phyloP scores from a whole-genome alignment of 768 basidiomycete genomes.

The Termitomyces heimii region DNA sequence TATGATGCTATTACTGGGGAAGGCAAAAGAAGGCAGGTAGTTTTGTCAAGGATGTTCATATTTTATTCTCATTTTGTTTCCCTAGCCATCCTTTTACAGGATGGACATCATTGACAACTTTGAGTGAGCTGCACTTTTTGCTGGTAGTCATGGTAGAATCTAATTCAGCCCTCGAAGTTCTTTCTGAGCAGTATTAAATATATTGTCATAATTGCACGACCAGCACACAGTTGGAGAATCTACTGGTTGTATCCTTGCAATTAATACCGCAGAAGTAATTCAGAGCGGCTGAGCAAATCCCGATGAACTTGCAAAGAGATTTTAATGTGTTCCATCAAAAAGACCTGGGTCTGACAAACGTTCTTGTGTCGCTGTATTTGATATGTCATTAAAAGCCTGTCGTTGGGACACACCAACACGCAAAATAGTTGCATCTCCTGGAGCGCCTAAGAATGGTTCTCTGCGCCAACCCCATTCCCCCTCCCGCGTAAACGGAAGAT shows the following conservation, averaged over 20 bases:
- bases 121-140: slow-evolving; percentile 59
- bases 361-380: neutral
- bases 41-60: neutral
- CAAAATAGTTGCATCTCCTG: slow-evolving; percentile 35
- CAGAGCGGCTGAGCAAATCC: neutral
- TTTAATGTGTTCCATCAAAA: neutral
- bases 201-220: neutral
- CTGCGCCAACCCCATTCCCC: slow-evolving; percentile 37
- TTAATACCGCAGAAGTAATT: too few relatives aligned
- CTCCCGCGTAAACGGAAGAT: slow-evolving; percentile 38
- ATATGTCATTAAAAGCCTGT: neutral
- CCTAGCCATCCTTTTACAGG: slow-evolving; percentile 92
- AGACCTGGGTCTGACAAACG: neutral
- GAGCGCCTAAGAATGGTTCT: slow-evolving; percentile 32
- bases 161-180: slow-evolving; percentile 12
- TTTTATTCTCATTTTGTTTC: neutral
- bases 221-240: neutral
- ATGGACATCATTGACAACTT: slow-evolving; percentile 86
- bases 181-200: slow-evolving; percentile 24
- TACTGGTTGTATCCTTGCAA: neutral
- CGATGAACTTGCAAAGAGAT: neutral
- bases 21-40: slow-evolving; percentile 73
- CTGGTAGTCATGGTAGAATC: neutral
- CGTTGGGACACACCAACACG: neutral
- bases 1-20: slow-evolving; percentile 83